Percentiles rank a stretch among this genome's conserved stretches.
phyloP scores from a whole-genome alignment of 805 yeast genomes.

The Suhomyces sp. region DNA sequence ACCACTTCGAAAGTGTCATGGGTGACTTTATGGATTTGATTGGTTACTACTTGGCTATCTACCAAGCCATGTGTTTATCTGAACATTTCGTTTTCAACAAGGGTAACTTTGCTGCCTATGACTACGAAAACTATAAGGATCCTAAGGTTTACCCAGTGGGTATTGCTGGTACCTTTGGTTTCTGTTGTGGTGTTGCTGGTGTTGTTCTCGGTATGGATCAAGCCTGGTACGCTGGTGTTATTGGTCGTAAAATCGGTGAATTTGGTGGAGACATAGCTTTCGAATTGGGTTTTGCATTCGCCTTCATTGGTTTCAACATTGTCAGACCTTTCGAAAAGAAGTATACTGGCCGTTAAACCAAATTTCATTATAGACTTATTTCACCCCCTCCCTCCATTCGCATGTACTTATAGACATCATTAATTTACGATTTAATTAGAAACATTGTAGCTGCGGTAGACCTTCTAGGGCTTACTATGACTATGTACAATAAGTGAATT shows the following conservation, averaged over 20 bases:
- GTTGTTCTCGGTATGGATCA: constrained; percentile 86
- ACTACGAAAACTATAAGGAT: constrained; percentile 61
- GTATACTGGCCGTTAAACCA: constrained; percentile 53
- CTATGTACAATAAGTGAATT: background rate
- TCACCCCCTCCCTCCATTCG: too few species aligned
- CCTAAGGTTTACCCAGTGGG: constrained; percentile 68
- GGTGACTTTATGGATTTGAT: constrained; percentile 86
- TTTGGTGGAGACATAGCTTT: constrained; percentile 86
- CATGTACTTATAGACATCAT: background rate
- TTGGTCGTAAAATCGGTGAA: constrained; percentile 60
- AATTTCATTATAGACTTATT: too few species aligned
- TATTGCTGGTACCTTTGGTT: constrained; percentile 71
- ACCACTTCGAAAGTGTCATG: constrained; percentile 70
- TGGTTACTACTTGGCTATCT: constrained; percentile 87
- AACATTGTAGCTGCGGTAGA: too few species aligned
- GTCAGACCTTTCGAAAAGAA: constrained; percentile 67
- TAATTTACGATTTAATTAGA: too few species aligned
- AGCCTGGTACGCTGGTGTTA: constrained; percentile 76
- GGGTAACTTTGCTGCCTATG: constrained; percentile 59
- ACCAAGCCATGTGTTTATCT: constrained; percentile 68
- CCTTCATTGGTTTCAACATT: constrained; percentile 59
- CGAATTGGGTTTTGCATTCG: constrained; percentile 67
- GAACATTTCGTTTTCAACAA: constrained; percentile 82
- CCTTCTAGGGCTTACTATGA: too few species aligned
- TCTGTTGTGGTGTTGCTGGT: constrained; percentile 83